Conservation (phyloP, 768 basidiomycete genomes). For the Termitomyces sp. region DNA sequence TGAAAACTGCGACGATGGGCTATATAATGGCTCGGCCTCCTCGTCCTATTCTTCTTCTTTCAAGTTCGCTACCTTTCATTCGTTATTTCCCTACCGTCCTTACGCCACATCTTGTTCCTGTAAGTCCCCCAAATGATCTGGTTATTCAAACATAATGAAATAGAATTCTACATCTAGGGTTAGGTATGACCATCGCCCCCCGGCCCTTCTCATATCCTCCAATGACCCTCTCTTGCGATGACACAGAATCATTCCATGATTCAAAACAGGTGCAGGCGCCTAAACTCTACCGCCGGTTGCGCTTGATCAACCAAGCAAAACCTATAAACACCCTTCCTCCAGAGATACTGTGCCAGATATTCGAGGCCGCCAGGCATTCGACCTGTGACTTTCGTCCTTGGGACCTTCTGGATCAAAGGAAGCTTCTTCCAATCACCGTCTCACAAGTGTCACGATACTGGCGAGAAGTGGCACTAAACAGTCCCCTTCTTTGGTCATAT, state of each 20-base stretch:
- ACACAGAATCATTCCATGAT: background rate
- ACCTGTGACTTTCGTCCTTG: conserved; percentile 3
- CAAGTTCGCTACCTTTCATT: background rate
- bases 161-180: background rate
- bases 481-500: conserved; percentile 14
- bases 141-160: background rate
- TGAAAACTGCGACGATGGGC: background rate
- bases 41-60: too few species aligned
- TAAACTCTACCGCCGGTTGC: conserved; percentile 2
- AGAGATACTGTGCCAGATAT: conserved; percentile 12
- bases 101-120: background rate
- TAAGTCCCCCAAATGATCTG: background rate
- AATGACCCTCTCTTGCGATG: background rate
- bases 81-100: background rate
- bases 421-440: conserved; percentile 5
- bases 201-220: background rate
- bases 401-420: background rate
- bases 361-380: conserved; percentile 5
- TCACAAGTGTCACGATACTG: conserved; percentile 16
- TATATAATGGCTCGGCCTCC: background rate
- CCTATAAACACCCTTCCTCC: conserved; percentile 12
- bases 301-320: conserved; percentile 6
- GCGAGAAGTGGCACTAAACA: conserved; percentile 13
- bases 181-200: background rate
- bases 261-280: background rate